These are phyloP conservation scores for Cordia subcordata DNA, from an alignment of 257 asterid genomes.

Conservation along the genomic window DNA sequence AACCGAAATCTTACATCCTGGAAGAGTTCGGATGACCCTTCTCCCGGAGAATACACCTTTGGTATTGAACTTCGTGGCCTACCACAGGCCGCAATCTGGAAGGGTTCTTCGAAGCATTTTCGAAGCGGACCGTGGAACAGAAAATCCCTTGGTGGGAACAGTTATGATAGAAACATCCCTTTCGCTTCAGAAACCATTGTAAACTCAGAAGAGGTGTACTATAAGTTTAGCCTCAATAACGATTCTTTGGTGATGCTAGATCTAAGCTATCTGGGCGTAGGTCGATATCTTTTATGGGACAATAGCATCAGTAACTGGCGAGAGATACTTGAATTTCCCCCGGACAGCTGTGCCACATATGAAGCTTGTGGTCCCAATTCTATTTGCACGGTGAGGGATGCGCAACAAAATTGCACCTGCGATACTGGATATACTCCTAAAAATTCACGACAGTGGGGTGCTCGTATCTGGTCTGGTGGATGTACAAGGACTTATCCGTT, in stretches of 20 bases:
- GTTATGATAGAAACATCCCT: not conserved
- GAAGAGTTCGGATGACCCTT: slow-evolving; percentile 36
- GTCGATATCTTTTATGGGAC: slow-evolving; percentile 18
- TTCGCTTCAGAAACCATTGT: not conserved
- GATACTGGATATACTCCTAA: slow-evolving; percentile 21
- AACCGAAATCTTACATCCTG: slow-evolving; percentile 23
- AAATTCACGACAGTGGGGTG: slow-evolving; percentile 15
- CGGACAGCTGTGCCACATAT: slow-evolving; percentile 26
- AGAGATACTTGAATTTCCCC: slow-evolving; percentile 8
- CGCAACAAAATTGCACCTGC: slow-evolving; percentile 23
- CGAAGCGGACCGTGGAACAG: slow-evolving; percentile 56
- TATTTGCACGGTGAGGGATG: slow-evolving; percentile 14
- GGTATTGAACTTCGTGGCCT: slow-evolving; percentile 23
- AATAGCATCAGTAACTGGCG: slow-evolving; percentile 16
- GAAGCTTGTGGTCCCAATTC: slow-evolving; percentile 27
- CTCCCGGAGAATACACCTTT: slow-evolving; percentile 25
- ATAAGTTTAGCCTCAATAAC: slow-evolving; percentile 11
- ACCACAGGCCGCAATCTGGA: slow-evolving; percentile 23
- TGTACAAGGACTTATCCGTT: slow-evolving; percentile 24
- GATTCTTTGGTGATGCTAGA: slow-evolving; percentile 20
- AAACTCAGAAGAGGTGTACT: slow-evolving; percentile 19
- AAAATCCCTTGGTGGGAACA: slow-evolving; percentile 27
- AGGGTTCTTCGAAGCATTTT: not conserved
- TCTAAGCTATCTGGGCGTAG: slow-evolving; percentile 1
- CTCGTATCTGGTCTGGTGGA: slow-evolving; percentile 27